Evolutionary conservation across 495 filamentous ascomycete genomes (phyloP), one percentile per base, ranked within the genome.

Genomic region (Symbiotaphrina buchneri): DNA sequence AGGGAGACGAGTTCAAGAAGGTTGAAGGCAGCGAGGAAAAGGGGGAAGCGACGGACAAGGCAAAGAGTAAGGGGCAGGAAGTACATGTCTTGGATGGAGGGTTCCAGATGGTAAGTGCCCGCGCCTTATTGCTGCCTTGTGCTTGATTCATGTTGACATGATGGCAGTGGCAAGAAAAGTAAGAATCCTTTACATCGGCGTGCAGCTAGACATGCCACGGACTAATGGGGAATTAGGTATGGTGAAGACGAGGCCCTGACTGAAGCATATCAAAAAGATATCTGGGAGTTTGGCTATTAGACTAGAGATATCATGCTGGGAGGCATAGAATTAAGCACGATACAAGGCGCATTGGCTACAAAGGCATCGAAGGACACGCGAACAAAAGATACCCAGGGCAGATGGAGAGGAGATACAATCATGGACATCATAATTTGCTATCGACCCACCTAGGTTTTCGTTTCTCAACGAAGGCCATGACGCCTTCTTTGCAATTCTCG

Each of bases 161-260:
- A n/a, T n/a, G n/a, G n/a, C n/a, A 76, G 34, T 97, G 87, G 87
- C 81, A 92, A 61, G 76, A 85, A 54, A 61, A 64, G 49, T 92
- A 27, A 34, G 42, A 47, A n/a, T n/a, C n/a, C n/a, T n/a, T n/a
- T n/a, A n/a, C n/a, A n/a, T n/a, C n/a, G n/a, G n/a, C n/a, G n/a
- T n/a, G n/a, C n/a, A n/a, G n/a, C n/a, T n/a, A n/a, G n/a, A n/a
- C n/a, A n/a, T n/a, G n/a, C n/a, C n/a, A n/a, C n/a, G n/a, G n/a
- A n/a, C n/a, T n/a, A n/a, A n/a, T n/a, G n/a, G n/a, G n/a, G n/a
- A n/a, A n/a, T n/a, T 40, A 63, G 58, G 38, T 65, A 55, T 43
- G 76, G 84, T 2, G 59, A 65, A 31, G 84, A 97, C 54, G 54
- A 69, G 41, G 47, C 68, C 28, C 55, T 97, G 46, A 97, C 87